Percentiles rank a stretch among this genome's conserved stretches.
Evolutionary conservation across 352 stramenopile genomes (phyloP).

Genomic region (Globisporangium apiculatum): DNA sequence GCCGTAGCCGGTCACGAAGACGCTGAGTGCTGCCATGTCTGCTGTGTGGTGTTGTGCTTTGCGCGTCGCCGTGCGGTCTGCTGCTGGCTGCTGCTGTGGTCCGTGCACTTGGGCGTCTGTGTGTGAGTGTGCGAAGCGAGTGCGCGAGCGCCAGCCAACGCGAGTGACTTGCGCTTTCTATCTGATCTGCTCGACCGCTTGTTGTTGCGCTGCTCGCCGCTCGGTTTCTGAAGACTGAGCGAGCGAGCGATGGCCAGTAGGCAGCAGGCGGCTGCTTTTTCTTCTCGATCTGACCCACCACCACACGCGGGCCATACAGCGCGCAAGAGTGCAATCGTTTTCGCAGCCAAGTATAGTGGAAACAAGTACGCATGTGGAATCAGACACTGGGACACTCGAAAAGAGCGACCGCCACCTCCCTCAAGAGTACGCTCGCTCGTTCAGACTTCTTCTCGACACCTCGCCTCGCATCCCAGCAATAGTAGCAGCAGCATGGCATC

Average conservation of each 20-base stretch:
- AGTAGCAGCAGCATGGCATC: too few relatives aligned
- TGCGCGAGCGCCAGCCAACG: neutral
- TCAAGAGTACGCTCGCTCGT: neutral
- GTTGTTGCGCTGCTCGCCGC: neutral
- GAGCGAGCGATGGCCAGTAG: neutral
- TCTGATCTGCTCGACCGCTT: neutral
- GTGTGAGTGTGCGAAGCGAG: neutral
- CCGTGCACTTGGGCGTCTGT: neutral
- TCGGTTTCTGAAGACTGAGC: neutral
- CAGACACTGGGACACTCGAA: too few relatives aligned
- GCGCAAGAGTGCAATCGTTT: neutral
- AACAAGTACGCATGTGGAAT: neutral
- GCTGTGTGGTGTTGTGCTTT: neutral
- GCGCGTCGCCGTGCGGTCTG: neutral
- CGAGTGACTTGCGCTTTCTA: neutral
- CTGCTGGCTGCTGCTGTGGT: neutral
- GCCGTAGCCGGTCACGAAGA: conserved; percentile 70
- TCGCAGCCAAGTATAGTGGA: neutral
- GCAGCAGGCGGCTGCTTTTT: conserved; percentile 1
- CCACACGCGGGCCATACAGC: neutral
- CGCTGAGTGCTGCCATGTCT: conserved; percentile 61
- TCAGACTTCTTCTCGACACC: neutral
- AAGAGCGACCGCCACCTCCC: neutral
- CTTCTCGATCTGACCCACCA: neutral
- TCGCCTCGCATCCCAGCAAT: too few relatives aligned